Percentiles rank a stretch among this genome's conserved stretches.
Evolutionary conservation across 768 basidiomycete genomes (phyloP).

Genomic region (Trametes maxima): DNA sequence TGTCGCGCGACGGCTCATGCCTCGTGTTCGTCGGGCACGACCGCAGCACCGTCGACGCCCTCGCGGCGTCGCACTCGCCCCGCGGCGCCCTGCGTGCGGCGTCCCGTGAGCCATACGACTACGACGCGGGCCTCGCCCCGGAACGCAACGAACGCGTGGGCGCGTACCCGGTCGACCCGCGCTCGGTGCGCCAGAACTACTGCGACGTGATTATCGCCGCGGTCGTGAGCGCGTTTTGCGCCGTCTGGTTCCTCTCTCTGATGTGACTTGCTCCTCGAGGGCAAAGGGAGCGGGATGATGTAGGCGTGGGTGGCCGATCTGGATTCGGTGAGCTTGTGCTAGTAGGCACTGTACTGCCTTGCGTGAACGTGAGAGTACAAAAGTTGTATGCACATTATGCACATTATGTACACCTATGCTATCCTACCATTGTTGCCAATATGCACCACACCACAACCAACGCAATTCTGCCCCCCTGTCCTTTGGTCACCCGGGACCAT

Average conservation of each 20-base stretch:
- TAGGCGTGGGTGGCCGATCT: not conserved
- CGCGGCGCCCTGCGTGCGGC: slow-evolving; percentile 26
- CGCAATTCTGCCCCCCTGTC: not conserved
- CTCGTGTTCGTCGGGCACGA: slow-evolving; percentile 39
- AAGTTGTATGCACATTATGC: not conserved
- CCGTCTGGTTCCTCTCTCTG: slow-evolving; percentile 18
- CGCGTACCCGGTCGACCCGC: slow-evolving; percentile 21
- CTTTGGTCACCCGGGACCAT: not conserved
- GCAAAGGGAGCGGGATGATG: not conserved
- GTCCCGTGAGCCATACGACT: slow-evolving; percentile 30
- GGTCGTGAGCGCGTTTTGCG: slow-evolving; percentile 25
- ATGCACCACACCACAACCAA: no score
- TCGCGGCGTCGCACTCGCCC: slow-evolving; percentile 1
- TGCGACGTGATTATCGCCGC: slow-evolving; percentile 26
- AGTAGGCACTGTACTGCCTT: not conserved
- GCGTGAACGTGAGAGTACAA: not conserved
- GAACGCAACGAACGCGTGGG: slow-evolving; percentile 20
- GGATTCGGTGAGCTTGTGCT: not conserved
- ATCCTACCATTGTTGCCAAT: not conserved
- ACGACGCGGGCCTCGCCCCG: slow-evolving; percentile 6
- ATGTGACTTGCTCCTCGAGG: slow-evolving; percentile 8
- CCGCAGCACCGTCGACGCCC: slow-evolving; percentile 29
- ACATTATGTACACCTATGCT: not conserved
- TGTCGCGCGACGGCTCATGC: slow-evolving; percentile 32
- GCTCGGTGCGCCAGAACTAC: slow-evolving; percentile 18